A percentile compares a stretch with the other conserved stretches of the same genome.
Conservation (phyloP, 306 rosid species). For the Astragalus membranaceus region DNA sequence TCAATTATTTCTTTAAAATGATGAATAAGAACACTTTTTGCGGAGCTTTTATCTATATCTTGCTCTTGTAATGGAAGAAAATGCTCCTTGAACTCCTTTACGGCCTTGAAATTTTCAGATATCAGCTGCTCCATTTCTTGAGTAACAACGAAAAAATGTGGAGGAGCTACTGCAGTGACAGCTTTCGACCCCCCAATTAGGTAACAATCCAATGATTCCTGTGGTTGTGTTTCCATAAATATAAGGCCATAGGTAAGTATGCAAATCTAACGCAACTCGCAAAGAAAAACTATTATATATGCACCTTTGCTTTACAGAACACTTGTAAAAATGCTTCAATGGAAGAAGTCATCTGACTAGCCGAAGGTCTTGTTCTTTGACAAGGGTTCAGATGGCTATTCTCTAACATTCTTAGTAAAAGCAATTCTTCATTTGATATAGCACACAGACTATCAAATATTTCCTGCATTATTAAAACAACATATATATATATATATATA, state of each 20-base stretch:
- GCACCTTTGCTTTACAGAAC: slow-evolving; percentile 66
- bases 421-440: slow-evolving; percentile 43
- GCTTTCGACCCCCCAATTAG: slow-evolving; percentile 51
- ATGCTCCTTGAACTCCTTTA: slow-evolving; percentile 43
- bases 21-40: slow-evolving; percentile 41
- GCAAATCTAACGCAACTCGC: slow-evolving; percentile 8
- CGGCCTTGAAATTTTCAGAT: slow-evolving; percentile 43
- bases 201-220: slow-evolving; percentile 63
- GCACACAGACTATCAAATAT: slow-evolving; percentile 61
- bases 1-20: slow-evolving; percentile 49
- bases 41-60: slow-evolving; percentile 41
- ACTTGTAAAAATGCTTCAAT: slow-evolving; percentile 52
- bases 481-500: not conserved
- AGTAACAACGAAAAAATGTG: slow-evolving; percentile 38
- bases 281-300: slow-evolving; percentile 17
- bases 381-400: slow-evolving; percentile 56
- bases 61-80: slow-evolving; percentile 26
- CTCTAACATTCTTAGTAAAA: slow-evolving; percentile 51
- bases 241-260: not conserved
- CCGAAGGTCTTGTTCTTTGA: slow-evolving; percentile 41
- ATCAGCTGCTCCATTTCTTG: slow-evolving; percentile 57
- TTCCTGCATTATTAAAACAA: slow-evolving; percentile 50
- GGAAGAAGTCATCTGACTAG: slow-evolving; percentile 37
- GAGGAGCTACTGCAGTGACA: slow-evolving; percentile 28
- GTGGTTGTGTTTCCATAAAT: slow-evolving; percentile 26